Evolutionary conservation across 2,329 filamentous ascomycete genomes (phyloP), one percentile per base, ranked within the genome.

Genomic region (Camillea tinctor): DNA sequence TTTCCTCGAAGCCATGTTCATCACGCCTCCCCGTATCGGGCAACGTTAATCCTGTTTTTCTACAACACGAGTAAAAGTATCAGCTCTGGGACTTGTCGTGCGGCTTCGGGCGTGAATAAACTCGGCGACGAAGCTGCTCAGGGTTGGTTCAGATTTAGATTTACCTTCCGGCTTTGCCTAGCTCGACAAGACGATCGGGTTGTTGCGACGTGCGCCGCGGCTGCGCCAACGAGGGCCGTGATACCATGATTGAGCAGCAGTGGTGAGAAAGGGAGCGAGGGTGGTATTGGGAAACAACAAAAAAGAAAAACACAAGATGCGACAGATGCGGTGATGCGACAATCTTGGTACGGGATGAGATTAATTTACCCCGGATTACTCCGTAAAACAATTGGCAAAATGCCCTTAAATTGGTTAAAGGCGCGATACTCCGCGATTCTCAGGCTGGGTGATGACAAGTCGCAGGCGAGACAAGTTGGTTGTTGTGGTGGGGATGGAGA

Each of bases 1-100:
- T 84, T 40, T 91, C 89, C 73, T 97, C 92, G 80, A 99, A 88
- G 75, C 94, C 95, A 81, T 97, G 82, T 74, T 96, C 93, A 77
- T 98, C 94, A 77, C 92, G 90, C 62, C 88, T 81, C 56, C 92
- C 92, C 58, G 81, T 87, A 70, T 97, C 92, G 69, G 87, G 86
- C 30, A 98, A 77, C 1, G 87, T 90, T 23, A 96, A 84, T 51
- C 95, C 95, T 0, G 95, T 99, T 83, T 96, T 96, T 68, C 94
- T 97, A 66, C 54, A 53, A 65, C 64, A 23, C 4, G 13, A 7
- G 5, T 8, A 55, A 66, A 24, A 65, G 61, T 40, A n/a, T 48
- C 26, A 20, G 52, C 13, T 11, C 19, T n/a, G 11, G 8, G 17
- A n/a, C 22, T 19, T n/a, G n/a, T n/a, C n/a, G n/a, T n/a, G n/a